Conservation (phyloP, 805 yeast species). For the Pichia pseudocactophila region DNA sequence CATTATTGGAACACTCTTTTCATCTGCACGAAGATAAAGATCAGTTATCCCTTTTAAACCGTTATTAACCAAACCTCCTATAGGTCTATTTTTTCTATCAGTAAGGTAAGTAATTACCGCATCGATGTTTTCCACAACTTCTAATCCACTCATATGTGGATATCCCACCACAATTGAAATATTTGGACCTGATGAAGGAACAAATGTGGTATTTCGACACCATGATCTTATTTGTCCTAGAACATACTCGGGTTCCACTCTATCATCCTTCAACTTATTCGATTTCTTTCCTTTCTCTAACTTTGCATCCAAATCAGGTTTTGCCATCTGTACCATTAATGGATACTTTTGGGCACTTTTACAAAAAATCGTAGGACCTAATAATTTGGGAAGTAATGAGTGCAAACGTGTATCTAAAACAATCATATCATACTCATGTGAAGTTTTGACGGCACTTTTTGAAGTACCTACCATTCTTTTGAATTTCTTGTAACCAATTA, state of each 20-base stretch:
- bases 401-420: conserved; percentile 64
- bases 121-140: conserved; percentile 44
- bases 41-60: conserved; percentile 37
- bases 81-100: conserved; percentile 36
- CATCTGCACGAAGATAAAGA: conserved; percentile 33
- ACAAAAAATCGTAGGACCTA: conserved; percentile 52
- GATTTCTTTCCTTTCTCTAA: conserved; percentile 26
- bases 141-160: conserved; percentile 33
- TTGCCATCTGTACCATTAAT: conserved; percentile 54
- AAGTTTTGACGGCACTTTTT: conserved; percentile 38
- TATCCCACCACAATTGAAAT: conserved; percentile 54
- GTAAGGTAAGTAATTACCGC: conserved; percentile 42
- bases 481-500: conserved; percentile 50
- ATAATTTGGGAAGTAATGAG: conserved; percentile 45
- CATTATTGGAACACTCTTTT: conserved; percentile 26
- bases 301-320: conserved; percentile 28
- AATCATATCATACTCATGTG: conserved; percentile 55
- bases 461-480: conserved; percentile 37
- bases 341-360: conserved; percentile 61
- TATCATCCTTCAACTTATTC: conserved; percentile 42
- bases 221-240: conserved; percentile 57
- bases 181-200: conserved; percentile 53
- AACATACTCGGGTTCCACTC: conserved; percentile 59
- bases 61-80: conserved; percentile 47
- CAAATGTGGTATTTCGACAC: conserved; percentile 50